phyloP scores from a whole-genome alignment of 2,329 filamentous ascomycete species.

The Fusarium multiceps region DNA sequence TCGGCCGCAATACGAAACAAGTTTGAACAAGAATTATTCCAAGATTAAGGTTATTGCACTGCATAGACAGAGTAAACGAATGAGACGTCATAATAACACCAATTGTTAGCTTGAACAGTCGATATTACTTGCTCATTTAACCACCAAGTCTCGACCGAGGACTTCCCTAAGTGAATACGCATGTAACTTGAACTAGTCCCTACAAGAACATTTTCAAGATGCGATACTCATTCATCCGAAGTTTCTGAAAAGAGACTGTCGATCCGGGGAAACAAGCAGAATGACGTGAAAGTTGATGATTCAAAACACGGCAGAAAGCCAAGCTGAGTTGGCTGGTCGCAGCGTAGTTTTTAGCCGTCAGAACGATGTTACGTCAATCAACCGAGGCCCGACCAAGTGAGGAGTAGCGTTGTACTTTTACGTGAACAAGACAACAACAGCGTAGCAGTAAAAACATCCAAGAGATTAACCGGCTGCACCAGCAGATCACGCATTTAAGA shows the following conservation, averaged over 20 bases:
- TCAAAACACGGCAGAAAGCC: neutral
- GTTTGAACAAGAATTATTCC: conserved; percentile 3
- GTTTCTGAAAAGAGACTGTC: neutral
- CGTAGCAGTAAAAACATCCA: neutral
- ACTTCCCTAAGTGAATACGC: neutral
- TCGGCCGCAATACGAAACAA: neutral
- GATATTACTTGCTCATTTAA: neutral
- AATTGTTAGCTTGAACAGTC: neutral
- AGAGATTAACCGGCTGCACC: neutral
- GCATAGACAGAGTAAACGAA: neutral
- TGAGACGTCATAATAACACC: neutral
- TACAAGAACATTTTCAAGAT: neutral
- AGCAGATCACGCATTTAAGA: neutral
- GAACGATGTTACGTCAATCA: conserved; percentile 4
- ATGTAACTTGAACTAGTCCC: neutral
- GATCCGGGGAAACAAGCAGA: neutral
- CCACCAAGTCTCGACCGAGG: neutral
- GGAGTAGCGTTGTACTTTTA: neutral
- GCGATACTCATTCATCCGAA: neutral
- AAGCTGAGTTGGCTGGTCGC: neutral
- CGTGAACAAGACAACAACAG: neutral
- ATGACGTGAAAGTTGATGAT: neutral
- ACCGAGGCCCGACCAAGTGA: neutral
- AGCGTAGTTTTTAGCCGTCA: neutral
- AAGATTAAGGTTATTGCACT: neutral